phyloP scores from a whole-genome alignment of 441 rosid genomes.

The Manihot esculenta region DNA sequence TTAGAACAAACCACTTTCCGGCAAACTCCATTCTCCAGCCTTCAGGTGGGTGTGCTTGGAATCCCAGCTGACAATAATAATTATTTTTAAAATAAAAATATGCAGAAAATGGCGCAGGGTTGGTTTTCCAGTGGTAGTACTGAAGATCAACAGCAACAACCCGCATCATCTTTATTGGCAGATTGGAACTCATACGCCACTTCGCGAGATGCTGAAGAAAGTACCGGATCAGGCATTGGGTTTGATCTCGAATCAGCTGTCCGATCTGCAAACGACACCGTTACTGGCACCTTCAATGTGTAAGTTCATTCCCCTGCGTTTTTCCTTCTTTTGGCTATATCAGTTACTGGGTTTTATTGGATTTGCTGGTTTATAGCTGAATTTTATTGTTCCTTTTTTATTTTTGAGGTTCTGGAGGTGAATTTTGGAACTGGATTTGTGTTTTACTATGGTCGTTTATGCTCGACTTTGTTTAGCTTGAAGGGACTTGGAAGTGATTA shows the following conservation, averaged over 20 bases:
- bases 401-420: not conserved
- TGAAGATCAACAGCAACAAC: conserved; percentile 42
- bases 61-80: too few relatives aligned
- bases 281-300: conserved; percentile 87
- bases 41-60: too few relatives aligned
- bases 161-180: conserved; percentile 64
- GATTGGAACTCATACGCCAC: conserved; percentile 91
- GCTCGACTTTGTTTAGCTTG: not conserved
- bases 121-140: conserved; percentile 61
- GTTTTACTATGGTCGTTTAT: not conserved
- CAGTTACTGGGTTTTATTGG: not conserved
- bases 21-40: too few relatives aligned
- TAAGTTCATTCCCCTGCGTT: conserved; percentile 31
- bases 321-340: not conserved
- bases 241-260: conserved; percentile 88
- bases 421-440: not conserved
- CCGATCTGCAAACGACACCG: conserved; percentile 75
- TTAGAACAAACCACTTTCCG: too few relatives aligned
- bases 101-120: conserved; percentile 50
- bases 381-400: not conserved
- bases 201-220: conserved; percentile 42
- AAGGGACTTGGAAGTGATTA: not conserved
- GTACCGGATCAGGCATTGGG: conserved; percentile 40
- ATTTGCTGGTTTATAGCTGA: not conserved
- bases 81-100: conserved; percentile 3